These are phyloP conservation scores for Canna indica DNA, from an alignment of 176 grass and related monocot species.

Conservation along the genomic window DNA sequence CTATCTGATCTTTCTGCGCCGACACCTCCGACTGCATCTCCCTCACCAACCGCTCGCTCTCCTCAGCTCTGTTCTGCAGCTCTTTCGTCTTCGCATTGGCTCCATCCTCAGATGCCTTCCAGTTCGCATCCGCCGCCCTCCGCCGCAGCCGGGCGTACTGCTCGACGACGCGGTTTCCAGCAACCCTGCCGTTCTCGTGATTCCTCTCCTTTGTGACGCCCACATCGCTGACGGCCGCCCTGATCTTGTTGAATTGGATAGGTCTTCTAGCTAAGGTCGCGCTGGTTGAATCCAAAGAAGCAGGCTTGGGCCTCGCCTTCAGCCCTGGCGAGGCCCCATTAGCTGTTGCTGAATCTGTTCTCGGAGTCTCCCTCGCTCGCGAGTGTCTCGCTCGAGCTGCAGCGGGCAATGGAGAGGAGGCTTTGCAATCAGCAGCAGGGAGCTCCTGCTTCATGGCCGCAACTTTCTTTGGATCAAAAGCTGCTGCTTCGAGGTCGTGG, in stretches of 20 bases:
- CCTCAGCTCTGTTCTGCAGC: conserved; percentile 19
- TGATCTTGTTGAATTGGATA: conserved; percentile 24
- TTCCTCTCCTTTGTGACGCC: not conserved
- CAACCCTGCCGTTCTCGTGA: not conserved
- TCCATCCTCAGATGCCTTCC: conserved; percentile 21
- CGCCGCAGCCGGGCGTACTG: conserved; percentile 1
- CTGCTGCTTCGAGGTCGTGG: not conserved
- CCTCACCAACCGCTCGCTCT: conserved; percentile 26
- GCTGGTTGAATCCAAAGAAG: not conserved
- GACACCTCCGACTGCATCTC: conserved; percentile 32
- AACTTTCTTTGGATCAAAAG: not conserved
- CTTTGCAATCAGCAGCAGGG: conserved; percentile 12
- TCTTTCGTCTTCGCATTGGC: not conserved
- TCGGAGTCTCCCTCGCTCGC: conserved; percentile 21
- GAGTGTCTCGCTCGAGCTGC: conserved; percentile 15
- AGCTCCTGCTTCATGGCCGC: conserved; percentile 48
- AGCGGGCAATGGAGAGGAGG: conserved; percentile 12
- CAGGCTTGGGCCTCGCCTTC: conserved; percentile 18
- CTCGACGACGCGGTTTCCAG: not conserved
- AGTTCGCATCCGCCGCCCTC: not conserved
- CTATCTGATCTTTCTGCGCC: conserved; percentile 28
- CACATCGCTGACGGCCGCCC: not conserved
- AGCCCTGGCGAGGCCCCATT: conserved; percentile 3
- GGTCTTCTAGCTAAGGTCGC: conserved; percentile 20
- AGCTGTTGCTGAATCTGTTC: conserved; percentile 15